Conservation (phyloP, 495 filamentous ascomycete genomes). For the Friedmanniomyces endolithicus region DNA sequence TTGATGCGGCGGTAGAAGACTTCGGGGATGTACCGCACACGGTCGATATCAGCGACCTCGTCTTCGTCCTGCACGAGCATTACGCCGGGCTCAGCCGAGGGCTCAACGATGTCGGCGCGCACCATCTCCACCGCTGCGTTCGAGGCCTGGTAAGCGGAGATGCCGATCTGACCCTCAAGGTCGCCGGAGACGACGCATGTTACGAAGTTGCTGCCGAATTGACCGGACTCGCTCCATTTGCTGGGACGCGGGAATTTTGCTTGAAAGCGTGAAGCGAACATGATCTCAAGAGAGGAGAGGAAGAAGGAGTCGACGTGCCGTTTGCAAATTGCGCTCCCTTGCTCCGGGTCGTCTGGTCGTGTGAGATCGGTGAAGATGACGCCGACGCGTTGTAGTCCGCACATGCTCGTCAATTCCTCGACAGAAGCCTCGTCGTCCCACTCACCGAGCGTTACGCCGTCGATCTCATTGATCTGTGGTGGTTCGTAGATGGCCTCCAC, state of each 20-base stretch:
- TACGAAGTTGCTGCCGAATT: conserved; percentile 93
- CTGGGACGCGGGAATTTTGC: conserved; percentile 77
- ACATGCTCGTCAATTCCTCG: conserved; percentile 67
- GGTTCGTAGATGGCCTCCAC: conserved; percentile 98
- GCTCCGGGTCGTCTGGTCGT: conserved; percentile 63
- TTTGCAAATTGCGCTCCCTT: conserved; percentile 78
- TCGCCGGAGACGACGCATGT: conserved; percentile 91
- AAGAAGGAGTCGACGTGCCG: conserved; percentile 92
- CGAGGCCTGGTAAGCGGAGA: conserved; percentile 88
- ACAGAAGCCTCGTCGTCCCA: conserved; percentile 83
- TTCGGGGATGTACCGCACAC: conserved; percentile 84
- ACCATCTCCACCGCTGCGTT: conserved; percentile 97
- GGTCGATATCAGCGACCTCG: conserved; percentile 56
- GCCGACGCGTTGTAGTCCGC: conserved; percentile 80
- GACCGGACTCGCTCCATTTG: conserved; percentile 93
- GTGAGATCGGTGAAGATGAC: conserved; percentile 92
- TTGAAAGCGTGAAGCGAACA: conserved; percentile 78
- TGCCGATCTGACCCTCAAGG: conserved; percentile 71
- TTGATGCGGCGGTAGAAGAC: conserved; percentile 95
- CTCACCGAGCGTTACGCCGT: conserved; percentile 74
- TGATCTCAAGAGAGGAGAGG: conserved; percentile 82
- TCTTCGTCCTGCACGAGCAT: conserved; percentile 95
- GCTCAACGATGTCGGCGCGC: conserved; percentile 84
- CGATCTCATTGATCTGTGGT: conserved; percentile 79
- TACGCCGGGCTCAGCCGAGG: conserved; percentile 78